Evolutionary conservation across 495 filamentous ascomycete genomes (phyloP), one percentile per base, ranked within the genome.

Genomic region (Tuber melanosporum): DNA sequence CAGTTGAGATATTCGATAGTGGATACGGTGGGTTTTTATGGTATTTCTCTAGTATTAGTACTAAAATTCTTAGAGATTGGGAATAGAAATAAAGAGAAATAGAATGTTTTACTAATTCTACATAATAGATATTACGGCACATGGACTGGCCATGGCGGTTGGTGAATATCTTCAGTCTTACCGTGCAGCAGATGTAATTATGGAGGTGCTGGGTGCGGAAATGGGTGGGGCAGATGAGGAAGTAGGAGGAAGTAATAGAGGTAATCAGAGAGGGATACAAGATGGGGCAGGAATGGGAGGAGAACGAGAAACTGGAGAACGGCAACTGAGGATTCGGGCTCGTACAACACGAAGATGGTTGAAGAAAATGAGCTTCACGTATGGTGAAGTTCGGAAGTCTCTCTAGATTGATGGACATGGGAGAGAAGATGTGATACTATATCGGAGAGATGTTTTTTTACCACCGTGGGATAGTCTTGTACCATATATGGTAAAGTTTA

Each of bases 331-430:
- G 26, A 77, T 77, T 43, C 17, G 71, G 19, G 71, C 71, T 70
- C 5, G 20, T 19, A 77, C 72, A 19, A 49, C 71, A 26, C 39
- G 19, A 20, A 41, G 39, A 10, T 79, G 77, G 77, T 70, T 79
- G 9, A 72, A 73, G 9, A 76, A 76, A 52, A 66, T 79, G 43
- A 74, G 77, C 17, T 79, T 73, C 22, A n/a, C 20, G 2, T 66
- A 70, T 42, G 52, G 57, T 17, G 32, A 71, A 9, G 74, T 79
- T 2, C 74, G 4, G 39, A 79, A 76, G 52, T 70, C 70, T 42
- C 74, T 79, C 42, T 76, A 79, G 47, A 22, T 76, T 17, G 77
- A 79, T 79, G 49, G 71, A 0, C 70, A 79, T 73, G 74, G 71
- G 47, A 12, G 75, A 10, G 70, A 45, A 47, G 71, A 76, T 76